Conservation (phyloP, 306 rosid genomes). For the Prinsepia uniflora region DNA sequence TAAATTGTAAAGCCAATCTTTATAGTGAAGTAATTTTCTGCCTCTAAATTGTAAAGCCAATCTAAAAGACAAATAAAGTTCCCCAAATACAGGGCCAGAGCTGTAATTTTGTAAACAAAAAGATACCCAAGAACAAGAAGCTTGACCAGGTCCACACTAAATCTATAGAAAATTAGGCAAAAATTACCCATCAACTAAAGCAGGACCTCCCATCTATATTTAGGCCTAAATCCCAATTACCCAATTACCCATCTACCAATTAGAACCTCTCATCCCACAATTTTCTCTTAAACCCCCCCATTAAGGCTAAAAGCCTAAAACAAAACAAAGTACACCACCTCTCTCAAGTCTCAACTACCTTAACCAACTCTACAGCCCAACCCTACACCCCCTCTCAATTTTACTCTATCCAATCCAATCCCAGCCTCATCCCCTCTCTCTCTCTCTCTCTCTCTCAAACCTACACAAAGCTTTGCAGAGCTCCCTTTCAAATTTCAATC, state of each 20-base stretch:
- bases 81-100: neutral
- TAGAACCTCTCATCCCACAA: slow-evolving; percentile 21
- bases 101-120: neutral
- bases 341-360: slow-evolving; percentile 58
- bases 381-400: slow-evolving; percentile 23
- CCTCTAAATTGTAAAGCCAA: neutral
- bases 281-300: slow-evolving; percentile 30
- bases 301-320: slow-evolving; percentile 22
- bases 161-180: neutral
- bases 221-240: slow-evolving; percentile 13
- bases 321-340: slow-evolving; percentile 20
- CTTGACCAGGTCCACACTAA: slow-evolving; percentile 13
- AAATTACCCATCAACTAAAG: slow-evolving; percentile 8
- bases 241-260: slow-evolving; percentile 11
- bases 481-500: slow-evolving; percentile 22
- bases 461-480: slow-evolving; percentile 19
- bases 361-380: slow-evolving; percentile 28
- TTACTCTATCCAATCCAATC: slow-evolving; percentile 11
- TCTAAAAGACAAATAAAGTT: neutral
- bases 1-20: too few species aligned
- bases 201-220: slow-evolving; percentile 28
- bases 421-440: neutral
- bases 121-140: neutral
- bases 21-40: neutral
- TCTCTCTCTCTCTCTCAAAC: slow-evolving; percentile 17